Evolutionary conservation across 768 basidiomycete species (phyloP).

Genomic region (Boletus coccyginus): DNA sequence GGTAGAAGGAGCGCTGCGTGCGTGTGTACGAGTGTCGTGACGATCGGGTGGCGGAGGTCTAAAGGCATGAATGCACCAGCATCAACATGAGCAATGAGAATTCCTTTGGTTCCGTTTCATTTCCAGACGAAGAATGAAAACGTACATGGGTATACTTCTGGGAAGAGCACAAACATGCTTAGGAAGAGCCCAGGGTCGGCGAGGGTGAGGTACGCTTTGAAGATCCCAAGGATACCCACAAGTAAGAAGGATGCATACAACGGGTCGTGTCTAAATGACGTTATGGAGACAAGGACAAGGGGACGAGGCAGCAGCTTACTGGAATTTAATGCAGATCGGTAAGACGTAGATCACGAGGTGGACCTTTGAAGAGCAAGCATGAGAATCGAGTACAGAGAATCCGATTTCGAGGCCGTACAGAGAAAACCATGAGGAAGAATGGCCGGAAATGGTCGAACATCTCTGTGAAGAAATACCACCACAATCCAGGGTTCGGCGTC

Average conservation of each 20-base stretch:
- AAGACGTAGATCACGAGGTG: slow-evolving; percentile 81
- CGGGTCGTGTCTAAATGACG: slow-evolving; percentile 65
- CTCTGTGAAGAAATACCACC: slow-evolving; percentile 99
- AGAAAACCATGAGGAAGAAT: slow-evolving; percentile 94
- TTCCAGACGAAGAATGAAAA: slow-evolving; percentile 17
- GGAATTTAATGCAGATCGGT: slow-evolving; percentile 87
- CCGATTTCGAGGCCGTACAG: slow-evolving; percentile 47
- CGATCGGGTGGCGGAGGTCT: slow-evolving; percentile 86
- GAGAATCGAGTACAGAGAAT: not conserved
- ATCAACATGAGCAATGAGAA: not conserved
- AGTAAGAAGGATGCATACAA: slow-evolving; percentile 78
- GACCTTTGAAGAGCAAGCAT: slow-evolving; percentile 43
- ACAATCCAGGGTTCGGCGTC: slow-evolving; percentile 90
- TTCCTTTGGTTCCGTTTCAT: not conserved
- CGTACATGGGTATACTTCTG: slow-evolving; percentile 81
- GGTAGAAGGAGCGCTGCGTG: slow-evolving; percentile 87
- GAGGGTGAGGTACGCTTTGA: slow-evolving; percentile 91
- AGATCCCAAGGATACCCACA: slow-evolving; percentile 71
- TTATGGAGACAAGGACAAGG: not conserved
- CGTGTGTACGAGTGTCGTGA: slow-evolving; percentile 76
- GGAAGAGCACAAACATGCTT: slow-evolving; percentile 77
- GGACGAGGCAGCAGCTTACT: slow-evolving; percentile 42
- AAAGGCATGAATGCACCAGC: not conserved
- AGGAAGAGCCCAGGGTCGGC: slow-evolving; percentile 88
- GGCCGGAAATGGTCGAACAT: slow-evolving; percentile 98